Evolutionary conservation across 345 rosid species (phyloP), one percentile per base, ranked within the genome.

Genomic region (Stellera chamaejasme): DNA sequence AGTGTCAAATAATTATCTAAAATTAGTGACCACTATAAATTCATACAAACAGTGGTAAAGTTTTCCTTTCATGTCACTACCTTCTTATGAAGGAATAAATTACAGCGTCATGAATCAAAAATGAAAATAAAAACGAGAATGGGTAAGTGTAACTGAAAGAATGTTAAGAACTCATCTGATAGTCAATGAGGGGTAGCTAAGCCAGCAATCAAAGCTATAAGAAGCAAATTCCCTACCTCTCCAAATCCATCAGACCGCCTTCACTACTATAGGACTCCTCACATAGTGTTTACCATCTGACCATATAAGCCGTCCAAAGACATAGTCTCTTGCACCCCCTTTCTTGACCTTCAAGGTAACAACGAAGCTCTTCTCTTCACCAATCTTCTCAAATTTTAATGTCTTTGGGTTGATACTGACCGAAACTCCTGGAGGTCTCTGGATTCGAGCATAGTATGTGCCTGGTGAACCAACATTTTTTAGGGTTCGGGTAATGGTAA

Each of bases 391-490:
- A 58, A 86, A 84, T 43, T 50, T 73, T 67, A 89, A 63, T 49
- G 27, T 56, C 25, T 25, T 73, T 1, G 97, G 96, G 56, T 74
- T 63, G 2, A 93, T 81, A 4, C 36, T n/a, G 19, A 81, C 69
- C 2, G 63, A 77, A 55, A 89, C 45, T 12, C 93, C 97, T 0
- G 42, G 41, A 1, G 84, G 90, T 19, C 65, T 69, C 15, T 13
- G 48, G 13, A 89, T 66, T 0, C 10, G 52, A 27, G 74, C 86
- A 13, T 27, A 59, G 55, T 89, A 89, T 13, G 58, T 80, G 2
- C 78, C 74, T 0, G 97, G 85, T 51, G 74, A n/a, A 10, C 97
- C 97, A 13, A 84, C 90, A 53, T 81, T 89, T 70, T 74, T 93
- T 27, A 87, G 59, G 0, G 68, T 87, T 39, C 97, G 69, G 11